Base-by-base conservation (phyloP, 805 yeast genomes). In the Saccharomycopsis fermentans region DNA sequence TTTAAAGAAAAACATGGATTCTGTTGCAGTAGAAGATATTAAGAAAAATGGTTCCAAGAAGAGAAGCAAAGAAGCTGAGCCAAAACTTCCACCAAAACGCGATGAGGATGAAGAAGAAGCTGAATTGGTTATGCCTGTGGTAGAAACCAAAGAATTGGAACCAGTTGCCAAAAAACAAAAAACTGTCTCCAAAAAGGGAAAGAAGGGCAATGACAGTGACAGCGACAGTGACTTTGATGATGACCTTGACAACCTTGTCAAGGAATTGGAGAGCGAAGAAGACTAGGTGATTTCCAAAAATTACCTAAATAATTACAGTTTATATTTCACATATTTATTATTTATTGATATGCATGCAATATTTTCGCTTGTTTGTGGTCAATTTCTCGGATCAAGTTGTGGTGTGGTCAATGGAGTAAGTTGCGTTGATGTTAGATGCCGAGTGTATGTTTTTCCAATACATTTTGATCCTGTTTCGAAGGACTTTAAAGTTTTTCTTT, bases 211-310 rank as follows among this genome's bases (percentile, higher is more conserved):
- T 26, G 58, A 58, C 9, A 52, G 52, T 29, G 63, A 57, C 21
- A 39, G 52, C 14, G 63, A 60, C 16, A 54, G 57, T 35, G 63
- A 60, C 17, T 60, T 55, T 43, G 63, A 60, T 35, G 52, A 51
- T 24, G 63, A 58, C 29, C 53, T 60, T 37, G 61, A 60, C 47
- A 57, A 56, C 40, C 35, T 60, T n/a, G 63, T 58, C 2, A 56
- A 58, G 34, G 63, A 60, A 27, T 58, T 58, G 34, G 61, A 57
- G 36, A 58, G 60, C 26, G 63, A 60, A 27, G 61, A 55, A 27
- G 61, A 58, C 26, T 58, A 34, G 35, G 8, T 29, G 12, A 9
- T 9, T 5, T 6, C 24, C 9, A 2, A 16, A 21, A 43, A 43
- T 24, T 21, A 11, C 35, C 8, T 2, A 32, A 2, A 5, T 32